Base-by-base conservation (phyloP, 2,329 filamentous ascomycete species). In the Lasiodiplodia hormozganensis region DNA sequence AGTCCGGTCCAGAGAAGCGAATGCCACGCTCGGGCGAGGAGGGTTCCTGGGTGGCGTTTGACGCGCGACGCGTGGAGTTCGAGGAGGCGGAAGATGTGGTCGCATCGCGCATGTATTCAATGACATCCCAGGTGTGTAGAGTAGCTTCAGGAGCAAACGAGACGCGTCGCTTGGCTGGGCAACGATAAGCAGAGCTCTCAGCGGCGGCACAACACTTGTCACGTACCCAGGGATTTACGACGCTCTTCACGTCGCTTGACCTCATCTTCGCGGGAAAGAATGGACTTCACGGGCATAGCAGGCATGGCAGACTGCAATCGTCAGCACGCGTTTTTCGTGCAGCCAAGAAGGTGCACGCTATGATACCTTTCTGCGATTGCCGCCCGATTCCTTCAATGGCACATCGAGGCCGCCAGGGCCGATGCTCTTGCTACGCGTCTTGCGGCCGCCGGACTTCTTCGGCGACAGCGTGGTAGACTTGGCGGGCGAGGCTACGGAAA, bases 81-180 rank as follows among this genome's bases (percentile, higher is more conserved):
- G 90, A 91, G 0, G 92, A 91, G 8, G 87, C 84, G 18, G 89
- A 86, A 7, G 89, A 90, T 12, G 89, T 92, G 1, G 94, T 96
- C 23, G 93, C 93, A 77, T 97, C 94, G 75, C 94, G 93, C 77
- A 89, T 87, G 71, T 94, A 92, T 76, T 98, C 95, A 54, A 97
- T 88, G 68, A 96, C 94, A 76, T 98, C 94, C 86, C 97, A 98
- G 0, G 96, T 99, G 78, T 99, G 96, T 43, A 99, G 85, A 3
- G 96, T 99, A 14, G 96, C 96, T 81, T 99, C 96, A 1, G 96
- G 96, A 4, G 96, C 96, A 80, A 99, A 99, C 0, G 95, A 98
- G 40, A 99, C 96, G 76, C 96, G 89, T 75, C 96, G 89, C 78
- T 96, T 97, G 58, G 95, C 87, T 87, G 69, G 51, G 25, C 56